phyloP scores from a whole-genome alignment of 257 asterid species.

The Scutellaria baicalensis region DNA sequence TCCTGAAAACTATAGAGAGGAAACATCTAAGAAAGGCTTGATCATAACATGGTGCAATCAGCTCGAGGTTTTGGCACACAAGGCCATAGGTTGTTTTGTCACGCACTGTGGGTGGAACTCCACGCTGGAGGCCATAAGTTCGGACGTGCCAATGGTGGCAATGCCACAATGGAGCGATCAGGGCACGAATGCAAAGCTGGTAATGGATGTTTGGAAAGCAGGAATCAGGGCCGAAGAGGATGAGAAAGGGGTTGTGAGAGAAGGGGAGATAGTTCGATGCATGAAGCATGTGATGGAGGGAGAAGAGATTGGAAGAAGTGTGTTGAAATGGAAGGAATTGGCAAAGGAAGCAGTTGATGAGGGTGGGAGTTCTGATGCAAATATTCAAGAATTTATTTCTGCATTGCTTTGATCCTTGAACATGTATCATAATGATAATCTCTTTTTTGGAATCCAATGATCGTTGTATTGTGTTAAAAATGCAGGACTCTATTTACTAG shows the following conservation, averaged over 20 bases:
- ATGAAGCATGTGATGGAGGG: constrained; percentile 19
- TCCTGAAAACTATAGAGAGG: constrained; percentile 13
- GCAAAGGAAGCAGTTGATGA: constrained; percentile 20
- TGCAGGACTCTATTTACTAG: too few relatives aligned
- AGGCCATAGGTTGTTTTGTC: constrained; percentile 36
- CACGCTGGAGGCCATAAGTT: constrained; percentile 34
- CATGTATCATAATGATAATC: neutral
- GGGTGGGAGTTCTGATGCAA: constrained; percentile 23
- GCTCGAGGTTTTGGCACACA: constrained; percentile 19
- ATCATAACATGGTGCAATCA: constrained; percentile 21
- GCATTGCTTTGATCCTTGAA: neutral
- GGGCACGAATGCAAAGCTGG: constrained; percentile 23
- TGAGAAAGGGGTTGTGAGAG: constrained; percentile 4
- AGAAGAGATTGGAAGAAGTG: constrained; percentile 12
- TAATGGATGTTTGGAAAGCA: constrained; percentile 25
- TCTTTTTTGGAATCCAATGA: neutral
- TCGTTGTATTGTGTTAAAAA: neutral
- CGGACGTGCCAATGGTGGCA: constrained; percentile 30
- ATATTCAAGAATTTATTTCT: constrained; percentile 18
- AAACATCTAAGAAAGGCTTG: neutral
- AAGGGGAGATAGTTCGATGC: constrained; percentile 3
- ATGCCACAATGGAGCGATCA: constrained; percentile 34
- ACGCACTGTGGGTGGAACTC: constrained; percentile 61
- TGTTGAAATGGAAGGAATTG: constrained; percentile 20
- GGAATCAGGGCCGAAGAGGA: constrained; percentile 11